phyloP scores from a whole-genome alignment of 2,329 filamentous ascomycete species.

The Penicillium paneum region DNA sequence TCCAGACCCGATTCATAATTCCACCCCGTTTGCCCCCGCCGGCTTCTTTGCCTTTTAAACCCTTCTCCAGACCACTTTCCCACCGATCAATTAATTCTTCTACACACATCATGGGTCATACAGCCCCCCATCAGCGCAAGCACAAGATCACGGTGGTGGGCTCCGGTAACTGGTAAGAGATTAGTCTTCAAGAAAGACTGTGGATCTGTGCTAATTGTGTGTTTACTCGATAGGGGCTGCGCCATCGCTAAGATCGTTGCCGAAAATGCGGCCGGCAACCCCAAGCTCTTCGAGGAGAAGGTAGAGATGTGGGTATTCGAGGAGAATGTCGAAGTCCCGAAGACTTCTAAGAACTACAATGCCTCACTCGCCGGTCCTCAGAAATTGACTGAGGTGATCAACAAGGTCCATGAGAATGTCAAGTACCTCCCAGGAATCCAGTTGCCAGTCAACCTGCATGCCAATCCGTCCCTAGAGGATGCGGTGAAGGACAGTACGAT shows the following conservation, averaged over 20 bases:
- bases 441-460: slow-evolving; percentile 67
- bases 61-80: slow-evolving; percentile 12
- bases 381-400: slow-evolving; percentile 90
- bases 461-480: slow-evolving; percentile 53
- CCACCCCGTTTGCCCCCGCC: slow-evolving; percentile 18
- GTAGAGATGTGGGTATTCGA: slow-evolving; percentile 99
- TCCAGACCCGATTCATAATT: slow-evolving; percentile 18
- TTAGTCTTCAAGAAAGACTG: slow-evolving; percentile 14
- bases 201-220: slow-evolving; percentile 67
- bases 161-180: slow-evolving; percentile 83
- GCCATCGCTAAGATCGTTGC: slow-evolving; percentile 96
- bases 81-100: slow-evolving; percentile 21
- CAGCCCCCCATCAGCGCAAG: slow-evolving; percentile 33
- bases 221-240: slow-evolving; percentile 78
- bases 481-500: slow-evolving; percentile 82
- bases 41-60: slow-evolving; percentile 20
- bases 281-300: slow-evolving; percentile 76
- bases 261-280: slow-evolving; percentile 78
- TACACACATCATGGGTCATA: slow-evolving; percentile 33
- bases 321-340: slow-evolving; percentile 74
- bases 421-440: slow-evolving; percentile 92
- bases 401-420: slow-evolving; percentile 88
- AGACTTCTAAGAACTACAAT: slow-evolving; percentile 71
- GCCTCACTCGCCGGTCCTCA: slow-evolving; percentile 68
- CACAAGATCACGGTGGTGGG: slow-evolving; percentile 70